Evolutionary conservation across 208 protist species (phyloP).

Genomic region (Crithidia thermophila): DNA sequence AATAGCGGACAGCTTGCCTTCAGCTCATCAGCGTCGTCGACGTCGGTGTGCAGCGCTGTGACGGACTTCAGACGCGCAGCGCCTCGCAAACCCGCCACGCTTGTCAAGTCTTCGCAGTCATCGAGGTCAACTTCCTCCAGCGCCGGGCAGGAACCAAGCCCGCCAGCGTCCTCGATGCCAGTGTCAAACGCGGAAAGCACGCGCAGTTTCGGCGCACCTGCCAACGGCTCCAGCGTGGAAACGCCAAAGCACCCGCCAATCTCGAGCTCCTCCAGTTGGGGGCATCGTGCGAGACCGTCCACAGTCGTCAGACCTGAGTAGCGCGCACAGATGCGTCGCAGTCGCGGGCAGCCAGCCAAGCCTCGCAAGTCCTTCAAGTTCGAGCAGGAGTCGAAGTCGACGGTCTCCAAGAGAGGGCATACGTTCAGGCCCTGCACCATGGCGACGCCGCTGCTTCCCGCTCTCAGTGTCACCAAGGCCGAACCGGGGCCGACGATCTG

Average conservation of each 20-base stretch:
- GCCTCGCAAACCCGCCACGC: not conserved
- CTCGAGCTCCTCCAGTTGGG: slow-evolving; percentile 1
- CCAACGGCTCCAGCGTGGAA: not conserved
- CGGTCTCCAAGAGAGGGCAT: not conserved
- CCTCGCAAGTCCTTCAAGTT: slow-evolving; percentile 3
- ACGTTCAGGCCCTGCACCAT: not conserved
- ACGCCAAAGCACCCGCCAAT: not conserved
- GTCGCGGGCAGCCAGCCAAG: not conserved
- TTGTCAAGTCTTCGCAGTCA: not conserved
- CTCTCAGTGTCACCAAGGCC: slow-evolving; percentile 1
- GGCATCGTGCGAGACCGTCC: not conserved
- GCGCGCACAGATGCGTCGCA: slow-evolving; percentile 1
- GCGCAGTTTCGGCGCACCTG: not conserved
- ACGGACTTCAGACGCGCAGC: not conserved
- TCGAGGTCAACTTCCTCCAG: slow-evolving; percentile 10
- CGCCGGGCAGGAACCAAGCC: slow-evolving; percentile 4
- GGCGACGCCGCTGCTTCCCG: slow-evolving; percentile 3
- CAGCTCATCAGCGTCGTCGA: slow-evolving; percentile 5
- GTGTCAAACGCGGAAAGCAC: slow-evolving; percentile 1
- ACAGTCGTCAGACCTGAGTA: not conserved
- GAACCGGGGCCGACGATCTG: not conserved
- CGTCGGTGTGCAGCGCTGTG: slow-evolving; percentile 2
- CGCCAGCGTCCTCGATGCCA: not conserved
- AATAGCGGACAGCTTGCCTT: not conserved
- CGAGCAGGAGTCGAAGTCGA: slow-evolving; percentile 4